Evolutionary conservation across 1,284 basidiomycete species (phyloP), one percentile per base, ranked within the genome.

Genomic region (Coniophora puteana): DNA sequence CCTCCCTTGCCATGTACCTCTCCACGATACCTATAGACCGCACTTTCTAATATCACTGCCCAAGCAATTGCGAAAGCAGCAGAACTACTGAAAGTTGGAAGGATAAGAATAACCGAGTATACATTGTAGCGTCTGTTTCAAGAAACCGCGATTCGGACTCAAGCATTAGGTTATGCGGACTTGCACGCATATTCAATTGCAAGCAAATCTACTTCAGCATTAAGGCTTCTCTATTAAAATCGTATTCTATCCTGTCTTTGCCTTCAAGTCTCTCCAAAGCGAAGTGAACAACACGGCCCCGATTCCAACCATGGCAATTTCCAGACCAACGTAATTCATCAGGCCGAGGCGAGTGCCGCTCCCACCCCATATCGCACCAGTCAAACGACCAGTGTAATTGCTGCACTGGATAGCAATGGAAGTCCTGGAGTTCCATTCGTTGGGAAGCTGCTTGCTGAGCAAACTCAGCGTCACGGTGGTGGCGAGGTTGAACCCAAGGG

Each of bases 401-500:
- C 78, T 79, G 49, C 78, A 84, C 56, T 84, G 82, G 34, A 86
- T 80, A 8, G 66, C 70, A 52, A 83, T 56, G 41, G 75, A 77
- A 16, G 69, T 70, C 25, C 67, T 59, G 14, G 68, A 65, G 49
- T 83, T 85, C 78, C 78, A 84, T 39, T 65, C 60, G 2, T 68
- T 66, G 0, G 83, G 81, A 17, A 85, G 66, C 54, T 80, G 81
- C 58, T 85, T 85, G 46, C 76, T 78, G 14, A 84, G 59, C 41
- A 83, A 55, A 44, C 78, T 80, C 38, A 83, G 63, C 22, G 83
- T 84, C 37, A 77, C 74, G 2, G 80, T 84, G 49, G 72, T 80
- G 11, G 79, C 73, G 24, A 83, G 63, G 57, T 84, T 84, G 66
- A 84, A 86, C 1, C 83, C 82, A 11, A 85, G 66, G 14, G 82